Conservation (phyloP, 345 rosid genomes). For the Eutrema yunnanense region DNA sequence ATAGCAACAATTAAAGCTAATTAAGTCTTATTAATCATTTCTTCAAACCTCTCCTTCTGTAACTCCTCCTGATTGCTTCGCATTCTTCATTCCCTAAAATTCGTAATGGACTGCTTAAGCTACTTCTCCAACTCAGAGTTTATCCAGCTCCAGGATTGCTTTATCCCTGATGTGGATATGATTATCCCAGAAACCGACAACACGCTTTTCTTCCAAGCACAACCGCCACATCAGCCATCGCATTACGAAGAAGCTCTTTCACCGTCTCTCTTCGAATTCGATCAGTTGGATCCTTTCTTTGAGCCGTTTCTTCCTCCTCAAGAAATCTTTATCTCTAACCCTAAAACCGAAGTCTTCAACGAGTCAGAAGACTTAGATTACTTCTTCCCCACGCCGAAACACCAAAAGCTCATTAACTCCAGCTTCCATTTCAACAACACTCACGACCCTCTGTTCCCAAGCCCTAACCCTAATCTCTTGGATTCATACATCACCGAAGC, state of each 20-base stretch:
- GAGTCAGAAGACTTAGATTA: background rate
- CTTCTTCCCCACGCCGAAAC: conserved; percentile 13
- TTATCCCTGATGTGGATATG: conserved; percentile 22
- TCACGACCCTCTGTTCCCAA: background rate
- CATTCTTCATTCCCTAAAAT: background rate
- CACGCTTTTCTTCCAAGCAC: background rate
- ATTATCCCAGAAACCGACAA: conserved; percentile 12
- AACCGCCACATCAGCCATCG: conserved; percentile 2
- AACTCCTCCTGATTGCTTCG: conserved; percentile 15
- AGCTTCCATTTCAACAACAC: conserved; percentile 5
- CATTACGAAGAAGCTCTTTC: conserved; percentile 6
- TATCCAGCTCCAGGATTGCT: conserved; percentile 22
- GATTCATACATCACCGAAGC: background rate
- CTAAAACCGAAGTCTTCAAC: background rate
- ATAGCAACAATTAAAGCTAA: background rate
- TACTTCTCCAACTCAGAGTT: conserved; percentile 4
- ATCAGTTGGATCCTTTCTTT: background rate
- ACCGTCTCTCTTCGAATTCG: background rate
- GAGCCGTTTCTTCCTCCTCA: conserved; percentile 17
- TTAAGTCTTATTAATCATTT: background rate
- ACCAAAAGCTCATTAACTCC: background rate
- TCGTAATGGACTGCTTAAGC: conserved; percentile 23
- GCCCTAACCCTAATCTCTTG: background rate
- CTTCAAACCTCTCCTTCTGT: background rate
- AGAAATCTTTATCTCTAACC: background rate